A percentile compares a stretch with the other conserved stretches of the same genome.
These are phyloP conservation scores for Avena atlantica DNA, from an alignment of 176 grass and related monocot genomes.

Conservation along the genomic window DNA sequence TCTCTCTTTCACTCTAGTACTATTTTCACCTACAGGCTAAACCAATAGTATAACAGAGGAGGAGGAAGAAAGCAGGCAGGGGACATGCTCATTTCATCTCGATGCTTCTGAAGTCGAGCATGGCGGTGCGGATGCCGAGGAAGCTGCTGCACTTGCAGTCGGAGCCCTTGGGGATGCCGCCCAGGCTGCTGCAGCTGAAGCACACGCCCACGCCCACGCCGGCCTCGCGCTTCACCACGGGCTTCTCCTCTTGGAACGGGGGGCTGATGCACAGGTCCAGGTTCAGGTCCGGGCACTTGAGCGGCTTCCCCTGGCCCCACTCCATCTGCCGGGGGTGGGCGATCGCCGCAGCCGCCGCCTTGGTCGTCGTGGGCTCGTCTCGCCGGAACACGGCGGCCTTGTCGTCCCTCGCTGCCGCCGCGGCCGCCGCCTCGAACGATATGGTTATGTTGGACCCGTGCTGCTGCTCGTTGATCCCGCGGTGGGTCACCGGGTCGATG, in stretches of 20 bases:
- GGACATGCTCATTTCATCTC: conserved; percentile 69
- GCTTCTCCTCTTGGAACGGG: conserved; percentile 63
- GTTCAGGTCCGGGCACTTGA: conserved; percentile 88
- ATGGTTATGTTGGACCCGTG: conserved; percentile 55
- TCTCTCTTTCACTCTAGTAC: conserved; percentile 24
- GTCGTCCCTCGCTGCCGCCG: conserved; percentile 48
- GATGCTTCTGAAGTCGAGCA: conserved; percentile 84
- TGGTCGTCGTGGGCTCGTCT: conserved; percentile 17
- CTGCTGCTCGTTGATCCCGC: conserved; percentile 63
- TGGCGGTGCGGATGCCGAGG: conserved; percentile 59
- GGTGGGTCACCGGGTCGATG: conserved; percentile 81
- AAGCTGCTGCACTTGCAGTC: conserved; percentile 86
- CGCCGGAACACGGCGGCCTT: conserved; percentile 49
- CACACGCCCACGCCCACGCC: conserved; percentile 52
- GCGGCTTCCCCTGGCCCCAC: conserved; percentile 57
- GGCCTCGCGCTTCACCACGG: conserved; percentile 60
- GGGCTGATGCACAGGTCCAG: conserved; percentile 93
- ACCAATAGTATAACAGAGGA: conserved; percentile 48
- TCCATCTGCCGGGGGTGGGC: background rate
- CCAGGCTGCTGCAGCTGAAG: conserved; percentile 89
- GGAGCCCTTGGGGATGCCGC: conserved; percentile 54
- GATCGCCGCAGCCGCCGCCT: background rate
- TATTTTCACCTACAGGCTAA: conserved; percentile 65
- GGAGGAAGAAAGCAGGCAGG: background rate
- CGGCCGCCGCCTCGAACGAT: conserved; percentile 60